Evolutionary conservation across 345 rosid species (phyloP).

Genomic region (Hibiscus tridactylites): DNA sequence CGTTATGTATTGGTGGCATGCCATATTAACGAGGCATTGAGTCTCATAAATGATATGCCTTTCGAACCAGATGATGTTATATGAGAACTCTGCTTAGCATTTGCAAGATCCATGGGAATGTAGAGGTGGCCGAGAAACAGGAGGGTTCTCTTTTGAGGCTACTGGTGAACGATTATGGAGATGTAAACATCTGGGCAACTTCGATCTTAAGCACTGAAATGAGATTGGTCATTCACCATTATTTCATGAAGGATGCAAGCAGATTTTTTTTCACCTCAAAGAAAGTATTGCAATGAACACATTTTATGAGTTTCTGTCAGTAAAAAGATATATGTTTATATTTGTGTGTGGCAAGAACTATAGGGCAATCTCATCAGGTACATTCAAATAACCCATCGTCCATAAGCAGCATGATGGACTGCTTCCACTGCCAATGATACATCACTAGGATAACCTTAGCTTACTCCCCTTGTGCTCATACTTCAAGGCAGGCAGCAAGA

Average conservation of each 20-base stretch:
- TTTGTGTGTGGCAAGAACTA: too few species aligned
- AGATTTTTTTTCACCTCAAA: too few species aligned
- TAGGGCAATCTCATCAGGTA: background rate
- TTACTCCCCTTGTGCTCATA: background rate
- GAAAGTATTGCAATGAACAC: too few species aligned
- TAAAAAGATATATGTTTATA: background rate
- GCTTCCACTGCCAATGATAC: slow-evolving; percentile 8
- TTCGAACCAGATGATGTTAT: slow-evolving; percentile 69
- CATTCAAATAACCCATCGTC: background rate
- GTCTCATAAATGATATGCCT: slow-evolving; percentile 64
- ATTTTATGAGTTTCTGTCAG: too few species aligned
- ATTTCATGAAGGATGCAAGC: too few species aligned
- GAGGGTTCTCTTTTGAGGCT: slow-evolving; percentile 23
- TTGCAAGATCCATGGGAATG: slow-evolving; percentile 63
- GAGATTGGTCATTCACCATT: too few species aligned
- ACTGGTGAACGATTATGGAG: too few species aligned
- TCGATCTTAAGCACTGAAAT: too few species aligned
- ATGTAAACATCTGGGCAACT: too few species aligned
- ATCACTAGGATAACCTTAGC: background rate
- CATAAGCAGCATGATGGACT: background rate
- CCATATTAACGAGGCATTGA: slow-evolving; percentile 41
- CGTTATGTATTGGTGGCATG: slow-evolving; percentile 68
- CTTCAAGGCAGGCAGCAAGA: background rate
- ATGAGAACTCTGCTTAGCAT: slow-evolving; percentile 74
- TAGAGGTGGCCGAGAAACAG: slow-evolving; percentile 71